Conservation (phyloP, 2,329 filamentous ascomycete species). For the Stagonosporopsis chrysanthemi region DNA sequence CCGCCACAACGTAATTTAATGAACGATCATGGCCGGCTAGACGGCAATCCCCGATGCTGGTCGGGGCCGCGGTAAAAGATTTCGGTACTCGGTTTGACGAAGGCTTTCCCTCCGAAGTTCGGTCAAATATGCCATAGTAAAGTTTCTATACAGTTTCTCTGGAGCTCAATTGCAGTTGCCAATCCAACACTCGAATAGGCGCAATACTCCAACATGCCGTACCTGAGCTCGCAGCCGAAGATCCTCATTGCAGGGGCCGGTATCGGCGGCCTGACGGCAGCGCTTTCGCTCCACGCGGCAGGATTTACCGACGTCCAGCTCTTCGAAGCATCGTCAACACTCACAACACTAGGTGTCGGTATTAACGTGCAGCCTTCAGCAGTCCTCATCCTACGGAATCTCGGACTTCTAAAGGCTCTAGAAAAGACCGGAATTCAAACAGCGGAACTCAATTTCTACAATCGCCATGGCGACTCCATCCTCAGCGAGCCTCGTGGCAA, state of each 20-base stretch:
- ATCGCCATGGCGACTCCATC: constrained; percentile 54
- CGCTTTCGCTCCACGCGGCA: constrained; percentile 74
- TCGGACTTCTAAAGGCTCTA: constrained; percentile 53
- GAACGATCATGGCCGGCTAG: neutral
- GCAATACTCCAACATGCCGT: constrained; percentile 24
- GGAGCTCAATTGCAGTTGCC: neutral
- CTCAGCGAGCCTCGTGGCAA: constrained; percentile 54
- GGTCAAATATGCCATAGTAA: neutral
- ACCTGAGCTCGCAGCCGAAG: constrained; percentile 32
- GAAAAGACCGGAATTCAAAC: constrained; percentile 53
- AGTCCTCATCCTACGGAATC: constrained; percentile 54
- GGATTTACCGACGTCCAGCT: constrained; percentile 60
- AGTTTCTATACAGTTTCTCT: neutral
- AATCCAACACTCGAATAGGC: neutral
- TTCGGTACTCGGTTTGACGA: constrained; percentile 12
- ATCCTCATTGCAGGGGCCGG: constrained; percentile 57
- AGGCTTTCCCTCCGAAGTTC: constrained; percentile 9
- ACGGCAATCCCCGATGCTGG: constrained; percentile 1
- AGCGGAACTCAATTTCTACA: constrained; percentile 56
- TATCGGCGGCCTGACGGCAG: constrained; percentile 77
- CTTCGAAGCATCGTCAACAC: constrained; percentile 53
- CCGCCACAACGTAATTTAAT: constrained; percentile 8
- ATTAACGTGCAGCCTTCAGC: constrained; percentile 59
- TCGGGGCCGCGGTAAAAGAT: constrained; percentile 11
- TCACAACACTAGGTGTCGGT: constrained; percentile 55